Conservation (phyloP, 768 basidiomycete genomes). For the Mycena olivaceomarginata region DNA sequence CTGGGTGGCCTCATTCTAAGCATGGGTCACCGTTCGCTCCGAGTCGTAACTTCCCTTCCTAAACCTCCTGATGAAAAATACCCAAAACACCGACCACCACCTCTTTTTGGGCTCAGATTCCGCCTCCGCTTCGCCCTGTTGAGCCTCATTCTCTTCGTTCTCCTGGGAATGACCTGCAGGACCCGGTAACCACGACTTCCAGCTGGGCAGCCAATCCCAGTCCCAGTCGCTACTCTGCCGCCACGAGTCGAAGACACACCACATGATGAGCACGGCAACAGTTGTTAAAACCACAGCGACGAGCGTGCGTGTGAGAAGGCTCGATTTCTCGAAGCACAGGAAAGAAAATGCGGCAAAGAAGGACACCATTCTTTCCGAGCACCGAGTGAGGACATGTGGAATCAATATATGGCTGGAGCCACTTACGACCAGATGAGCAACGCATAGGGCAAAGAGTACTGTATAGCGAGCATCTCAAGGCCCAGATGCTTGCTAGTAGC, state of each 20-base stretch:
- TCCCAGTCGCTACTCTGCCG: conserved; percentile 53
- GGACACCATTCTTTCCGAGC: conserved; percentile 55
- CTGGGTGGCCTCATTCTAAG: not conserved
- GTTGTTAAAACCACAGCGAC: conserved; percentile 55
- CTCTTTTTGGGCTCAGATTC: not conserved
- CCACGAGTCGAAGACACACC: conserved; percentile 63
- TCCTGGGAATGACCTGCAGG: too few relatives aligned
- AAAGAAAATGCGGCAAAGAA: conserved; percentile 63
- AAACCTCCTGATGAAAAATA: not conserved
- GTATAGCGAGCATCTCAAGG: conserved; percentile 69
- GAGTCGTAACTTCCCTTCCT: not conserved
- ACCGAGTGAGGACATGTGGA: not conserved
- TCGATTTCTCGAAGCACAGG: conserved; percentile 55
- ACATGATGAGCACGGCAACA: conserved; percentile 59
- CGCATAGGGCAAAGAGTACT: conserved; percentile 74
- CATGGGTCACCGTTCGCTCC: not conserved
- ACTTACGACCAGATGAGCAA: conserved; percentile 78
- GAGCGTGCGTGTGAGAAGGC: conserved; percentile 50
- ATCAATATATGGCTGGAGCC: too few relatives aligned
- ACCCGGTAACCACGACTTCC: too few relatives aligned
- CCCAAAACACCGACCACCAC: not conserved
- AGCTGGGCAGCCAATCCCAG: conserved; percentile 43
- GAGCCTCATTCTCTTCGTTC: not conserved
- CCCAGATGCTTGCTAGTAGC: conserved; percentile 54
- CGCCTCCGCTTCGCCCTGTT: not conserved